These are phyloP conservation scores for Amyloporia xantha DNA, from an alignment of 768 basidiomycete species.

Conservation along the genomic window DNA sequence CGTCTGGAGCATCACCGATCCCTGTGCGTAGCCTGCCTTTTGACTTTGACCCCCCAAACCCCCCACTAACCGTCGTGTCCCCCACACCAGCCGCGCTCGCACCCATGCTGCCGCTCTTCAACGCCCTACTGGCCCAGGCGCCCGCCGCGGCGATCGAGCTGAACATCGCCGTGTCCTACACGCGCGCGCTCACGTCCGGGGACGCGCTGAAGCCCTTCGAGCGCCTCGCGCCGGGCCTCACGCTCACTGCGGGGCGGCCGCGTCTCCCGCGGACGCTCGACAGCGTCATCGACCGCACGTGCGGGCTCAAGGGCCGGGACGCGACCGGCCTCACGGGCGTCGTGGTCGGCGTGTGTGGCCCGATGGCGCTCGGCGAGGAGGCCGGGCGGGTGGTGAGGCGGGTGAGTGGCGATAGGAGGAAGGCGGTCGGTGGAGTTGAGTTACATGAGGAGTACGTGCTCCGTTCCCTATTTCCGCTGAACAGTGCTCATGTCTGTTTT, in stretches of 20 bases:
- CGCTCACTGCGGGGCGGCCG: slow-evolving; percentile 25
- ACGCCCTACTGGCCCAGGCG: slow-evolving; percentile 30
- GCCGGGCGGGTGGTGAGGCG: slow-evolving; percentile 28
- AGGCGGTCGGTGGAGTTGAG: slow-evolving; percentile 34
- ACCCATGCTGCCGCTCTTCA: slow-evolving; percentile 33
- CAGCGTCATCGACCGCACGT: slow-evolving; percentile 21
- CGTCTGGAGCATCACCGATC: slow-evolving; percentile 45
- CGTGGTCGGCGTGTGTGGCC: slow-evolving; percentile 39
- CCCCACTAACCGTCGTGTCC: slow-evolving; percentile 5
- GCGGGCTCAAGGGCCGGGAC: neutral
- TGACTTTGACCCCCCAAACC: no score
- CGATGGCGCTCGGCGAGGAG: slow-evolving; percentile 32
- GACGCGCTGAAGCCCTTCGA: slow-evolving; percentile 9
- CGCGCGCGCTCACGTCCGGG: slow-evolving; percentile 23
- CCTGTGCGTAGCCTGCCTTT: slow-evolving; percentile 32
- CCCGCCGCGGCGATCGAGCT: slow-evolving; percentile 22
- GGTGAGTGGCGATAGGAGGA: slow-evolving; percentile 27
- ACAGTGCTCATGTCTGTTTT: no score
- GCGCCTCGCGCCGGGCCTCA: slow-evolving; percentile 24
- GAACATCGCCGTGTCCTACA: slow-evolving; percentile 39
- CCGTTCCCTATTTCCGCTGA: neutral
- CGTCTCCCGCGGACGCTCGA: slow-evolving; percentile 8
- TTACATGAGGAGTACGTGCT: slow-evolving; percentile 35
- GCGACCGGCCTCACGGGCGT: slow-evolving; percentile 25
- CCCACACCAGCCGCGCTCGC: slow-evolving; percentile 31